Percentiles rank a stretch among this genome's conserved stretches.
phyloP scores from a whole-genome alignment of 2,329 filamentous ascomycete species.

The Pseudocercospora vitis region DNA sequence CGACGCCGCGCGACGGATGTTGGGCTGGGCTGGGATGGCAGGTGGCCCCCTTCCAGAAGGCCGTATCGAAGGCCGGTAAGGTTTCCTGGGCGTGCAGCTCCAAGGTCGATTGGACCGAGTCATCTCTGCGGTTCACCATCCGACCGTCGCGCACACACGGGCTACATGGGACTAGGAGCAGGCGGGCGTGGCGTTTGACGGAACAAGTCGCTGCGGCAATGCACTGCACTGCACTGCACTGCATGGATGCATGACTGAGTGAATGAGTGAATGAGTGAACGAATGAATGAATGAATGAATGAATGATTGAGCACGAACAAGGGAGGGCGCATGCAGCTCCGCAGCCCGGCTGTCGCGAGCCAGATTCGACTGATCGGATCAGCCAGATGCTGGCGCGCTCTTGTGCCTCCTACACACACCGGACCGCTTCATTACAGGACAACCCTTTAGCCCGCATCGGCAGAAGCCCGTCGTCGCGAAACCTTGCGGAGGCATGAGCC shows the following conservation, averaged over 20 bases:
- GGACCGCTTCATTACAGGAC: not conserved
- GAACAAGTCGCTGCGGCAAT: not conserved
- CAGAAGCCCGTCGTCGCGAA: slow-evolving; percentile 3
- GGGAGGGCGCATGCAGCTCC: not conserved
- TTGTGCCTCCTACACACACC: not conserved
- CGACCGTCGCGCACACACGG: not conserved
- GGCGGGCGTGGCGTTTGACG: not conserved
- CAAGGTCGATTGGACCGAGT: too few species aligned
- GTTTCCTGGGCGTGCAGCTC: too few species aligned
- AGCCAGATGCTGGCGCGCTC: not conserved
- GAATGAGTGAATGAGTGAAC: too few species aligned
- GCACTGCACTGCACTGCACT: too few species aligned
- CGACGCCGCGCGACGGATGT: not conserved
- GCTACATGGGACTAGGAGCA: not conserved
- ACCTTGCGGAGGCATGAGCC: not conserved
- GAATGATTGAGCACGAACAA: too few species aligned
- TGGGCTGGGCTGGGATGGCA: not conserved
- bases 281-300: too few species aligned
- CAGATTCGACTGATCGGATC: slow-evolving; percentile 5
- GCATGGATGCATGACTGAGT: too few species aligned
- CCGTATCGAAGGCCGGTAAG: slow-evolving; percentile 1
- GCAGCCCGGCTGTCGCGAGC: not conserved
- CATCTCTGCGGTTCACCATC: not conserved
- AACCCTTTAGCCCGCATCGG: slow-evolving; percentile 6
- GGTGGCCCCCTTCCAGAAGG: slow-evolving; percentile 1